Evolutionary conservation across 257 asterid genomes (phyloP), one percentile per base, ranked within the genome.

Genomic region (Nicotiana otophora): DNA sequence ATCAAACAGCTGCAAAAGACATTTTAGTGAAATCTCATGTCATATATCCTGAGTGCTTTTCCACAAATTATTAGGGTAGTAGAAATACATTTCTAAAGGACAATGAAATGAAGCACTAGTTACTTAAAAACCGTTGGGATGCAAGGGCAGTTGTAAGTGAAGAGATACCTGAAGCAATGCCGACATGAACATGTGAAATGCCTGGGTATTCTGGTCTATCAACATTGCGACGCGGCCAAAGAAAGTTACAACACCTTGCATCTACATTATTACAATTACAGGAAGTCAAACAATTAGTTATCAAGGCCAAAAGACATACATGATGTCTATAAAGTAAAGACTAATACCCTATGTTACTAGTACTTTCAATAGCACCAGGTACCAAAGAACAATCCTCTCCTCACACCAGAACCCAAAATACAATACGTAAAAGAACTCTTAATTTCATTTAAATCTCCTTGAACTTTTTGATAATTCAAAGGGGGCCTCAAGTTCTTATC

Each of bases 131-230:
- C 26, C 23, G 16, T 74, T 48, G 19, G 65, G 63, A 51, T 39
- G 77, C 58, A 76, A 46, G 82, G 75, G 65, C 48, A 82, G 77
- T 39, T 54, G 23, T 65, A 42, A 39, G 48, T 10, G 7, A 65
- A 81, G 53, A 77, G 1, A 64, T 90, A 95, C 98, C 98, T 93
- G 98, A 86, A 95, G 97, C 51, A 85, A 80, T 53, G 87, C 85
- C 7, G 90, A 62, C 95, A 94, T 92, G 85, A 95, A 94, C 99
- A 94, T 88, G 81, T 95, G 98, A 86, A 95, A 94, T 16, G 99
- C 98, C 87, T 95, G 98, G 31, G 98, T 94, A 84, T 95, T 95
- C 86, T 95, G 99, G 93, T 95, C 98, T 10, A 93, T 91, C 89
- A 95, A 80, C 86, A 95, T 87, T 66, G 99, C 93, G 63, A 95